These are phyloP conservation scores for Corylus americana DNA, from an alignment of 306 rosid genomes.

Conservation along the genomic window DNA sequence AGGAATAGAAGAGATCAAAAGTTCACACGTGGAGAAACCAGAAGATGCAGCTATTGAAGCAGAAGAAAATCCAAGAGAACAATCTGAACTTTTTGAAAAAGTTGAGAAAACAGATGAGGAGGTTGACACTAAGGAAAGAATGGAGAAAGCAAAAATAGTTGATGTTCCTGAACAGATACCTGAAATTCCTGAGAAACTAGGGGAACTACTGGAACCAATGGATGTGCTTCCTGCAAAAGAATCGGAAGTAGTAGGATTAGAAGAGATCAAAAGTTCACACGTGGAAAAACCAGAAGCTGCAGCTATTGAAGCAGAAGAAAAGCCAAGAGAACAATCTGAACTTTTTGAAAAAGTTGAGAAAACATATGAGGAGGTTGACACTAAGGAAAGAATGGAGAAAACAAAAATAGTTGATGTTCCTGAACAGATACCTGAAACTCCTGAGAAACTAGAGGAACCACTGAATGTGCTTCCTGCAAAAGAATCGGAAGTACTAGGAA, in stretches of 20 bases:
- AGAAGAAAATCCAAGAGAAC: constrained; percentile 37
- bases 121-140: too few relatives aligned
- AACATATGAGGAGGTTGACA: too few relatives aligned
- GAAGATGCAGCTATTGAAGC: constrained; percentile 35
- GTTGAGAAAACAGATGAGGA: too few relatives aligned
- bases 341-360: background rate
- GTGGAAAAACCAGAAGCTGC: constrained; percentile 24
- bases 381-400: too few relatives aligned
- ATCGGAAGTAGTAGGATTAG: constrained; percentile 15
- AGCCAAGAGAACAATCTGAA: constrained; percentile 30
- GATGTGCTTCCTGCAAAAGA: constrained; percentile 24
- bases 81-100: constrained; percentile 1
- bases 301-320: constrained; percentile 38
- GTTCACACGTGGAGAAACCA: constrained; percentile 2
- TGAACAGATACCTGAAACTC: constrained; percentile 26
- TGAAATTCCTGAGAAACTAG: constrained; percentile 30
- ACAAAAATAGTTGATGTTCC: constrained; percentile 19
- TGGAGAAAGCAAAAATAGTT: background rate
- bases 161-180: constrained; percentile 28
- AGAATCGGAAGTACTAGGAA: constrained; percentile 26
- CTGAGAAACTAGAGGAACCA: constrained; percentile 21
- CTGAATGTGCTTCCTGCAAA: constrained; percentile 14
- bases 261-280: constrained; percentile 17
- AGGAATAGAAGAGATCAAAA: constrained; percentile 20
- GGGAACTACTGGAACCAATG: background rate